A percentile compares a stretch with the other conserved stretches of the same genome.
phyloP scores from a whole-genome alignment of 176 grass and related monocot genomes.

The Lolium rigidum region DNA sequence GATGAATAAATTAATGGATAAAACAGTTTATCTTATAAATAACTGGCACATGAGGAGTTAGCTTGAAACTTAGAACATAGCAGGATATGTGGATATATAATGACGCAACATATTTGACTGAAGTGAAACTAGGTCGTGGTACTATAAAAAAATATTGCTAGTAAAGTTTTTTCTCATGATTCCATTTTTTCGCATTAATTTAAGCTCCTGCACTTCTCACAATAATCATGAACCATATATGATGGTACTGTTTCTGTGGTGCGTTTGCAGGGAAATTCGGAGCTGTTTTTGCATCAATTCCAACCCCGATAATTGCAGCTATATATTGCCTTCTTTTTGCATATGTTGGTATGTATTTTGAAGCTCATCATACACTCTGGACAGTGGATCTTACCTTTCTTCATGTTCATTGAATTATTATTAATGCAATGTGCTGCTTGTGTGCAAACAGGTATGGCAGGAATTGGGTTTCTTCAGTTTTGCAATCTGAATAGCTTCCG shows the following conservation, averaged over 20 bases:
- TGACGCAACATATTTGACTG: background rate
- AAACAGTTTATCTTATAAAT: background rate
- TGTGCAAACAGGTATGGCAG: slow-evolving; percentile 73
- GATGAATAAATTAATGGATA: background rate
- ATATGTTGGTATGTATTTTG: slow-evolving; percentile 50
- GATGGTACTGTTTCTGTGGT: slow-evolving; percentile 3
- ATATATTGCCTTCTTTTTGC: slow-evolving; percentile 59
- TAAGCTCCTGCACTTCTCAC: slow-evolving; percentile 16
- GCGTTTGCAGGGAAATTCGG: slow-evolving; percentile 55
- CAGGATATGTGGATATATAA: background rate
- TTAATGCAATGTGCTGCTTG: slow-evolving; percentile 10
- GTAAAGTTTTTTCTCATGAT: background rate
- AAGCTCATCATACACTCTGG: background rate
- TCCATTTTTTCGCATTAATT: background rate
- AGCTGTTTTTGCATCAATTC: slow-evolving; percentile 65
- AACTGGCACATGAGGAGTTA: background rate
- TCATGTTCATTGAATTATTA: background rate
- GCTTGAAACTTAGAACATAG: background rate
- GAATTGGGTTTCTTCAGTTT: slow-evolving; percentile 80
- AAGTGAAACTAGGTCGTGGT: background rate
- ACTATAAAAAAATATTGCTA: background rate
- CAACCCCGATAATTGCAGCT: slow-evolving; percentile 47
- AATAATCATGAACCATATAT: background rate
- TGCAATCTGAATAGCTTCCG: slow-evolving; percentile 93
- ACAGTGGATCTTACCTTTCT: background rate